These are phyloP conservation scores for Fusarium armeniacum DNA, from an alignment of 2,329 filamentous ascomycete species.

Conservation along the genomic window DNA sequence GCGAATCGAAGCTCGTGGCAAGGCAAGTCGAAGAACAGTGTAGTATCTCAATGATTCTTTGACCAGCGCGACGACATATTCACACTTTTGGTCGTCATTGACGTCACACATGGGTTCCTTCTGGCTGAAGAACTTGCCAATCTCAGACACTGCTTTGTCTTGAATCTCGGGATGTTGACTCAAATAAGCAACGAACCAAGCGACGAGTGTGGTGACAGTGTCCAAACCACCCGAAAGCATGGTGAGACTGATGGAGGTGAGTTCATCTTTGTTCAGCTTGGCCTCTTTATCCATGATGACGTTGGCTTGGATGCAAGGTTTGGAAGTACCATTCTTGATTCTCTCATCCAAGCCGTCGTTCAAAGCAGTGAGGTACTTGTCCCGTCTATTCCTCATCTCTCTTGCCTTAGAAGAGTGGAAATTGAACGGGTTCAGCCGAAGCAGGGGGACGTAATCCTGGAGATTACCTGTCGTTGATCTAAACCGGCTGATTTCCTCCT, in stretches of 20 bases:
- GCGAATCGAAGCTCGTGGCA: slow-evolving; percentile 72
- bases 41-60: slow-evolving; percentile 73
- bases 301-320: slow-evolving; percentile 76
- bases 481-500: slow-evolving; percentile 72
- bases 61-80: slow-evolving; percentile 74
- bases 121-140: slow-evolving; percentile 65
- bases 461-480: slow-evolving; percentile 72
- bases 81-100: slow-evolving; percentile 73
- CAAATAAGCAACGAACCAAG: slow-evolving; percentile 74
- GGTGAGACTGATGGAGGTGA: slow-evolving; percentile 75
- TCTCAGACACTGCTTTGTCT: slow-evolving; percentile 69
- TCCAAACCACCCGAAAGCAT: slow-evolving; percentile 78
- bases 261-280: slow-evolving; percentile 71
- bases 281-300: slow-evolving; percentile 74
- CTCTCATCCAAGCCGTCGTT: slow-evolving; percentile 71
- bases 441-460: slow-evolving; percentile 72
- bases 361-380: slow-evolving; percentile 70
- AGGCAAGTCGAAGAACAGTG: slow-evolving; percentile 72
- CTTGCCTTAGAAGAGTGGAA: slow-evolving; percentile 69
- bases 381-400: slow-evolving; percentile 71
- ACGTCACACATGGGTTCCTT: slow-evolving; percentile 70
- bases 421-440: slow-evolving; percentile 73
- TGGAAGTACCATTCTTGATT: slow-evolving; percentile 71
- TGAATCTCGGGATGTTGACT: slow-evolving; percentile 73
- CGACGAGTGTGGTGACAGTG: slow-evolving; percentile 74